Percentiles rank a stretch among this genome's conserved stretches.
Conservation (phyloP, 768 basidiomycete species). For the Trametes punicea region DNA sequence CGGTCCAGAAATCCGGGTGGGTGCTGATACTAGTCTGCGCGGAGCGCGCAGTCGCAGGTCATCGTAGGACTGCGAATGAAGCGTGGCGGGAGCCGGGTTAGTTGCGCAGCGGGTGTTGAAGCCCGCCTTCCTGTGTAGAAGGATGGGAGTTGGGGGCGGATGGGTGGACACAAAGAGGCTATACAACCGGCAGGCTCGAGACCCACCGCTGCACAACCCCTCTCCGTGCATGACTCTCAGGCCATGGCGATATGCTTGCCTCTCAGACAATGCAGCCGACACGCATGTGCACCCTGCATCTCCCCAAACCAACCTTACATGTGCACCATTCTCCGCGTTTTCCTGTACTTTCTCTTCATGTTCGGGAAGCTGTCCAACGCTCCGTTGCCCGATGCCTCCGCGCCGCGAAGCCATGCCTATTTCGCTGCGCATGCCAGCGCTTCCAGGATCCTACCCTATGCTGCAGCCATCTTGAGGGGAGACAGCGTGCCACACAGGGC, state of each 20-base stretch:
- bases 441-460: slow-evolving; percentile 43
- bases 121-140: slow-evolving; percentile 43
- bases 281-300: slow-evolving; percentile 21
- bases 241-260: slow-evolving; percentile 6
- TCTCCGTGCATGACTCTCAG: slow-evolving; percentile 16
- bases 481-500: slow-evolving; percentile 25
- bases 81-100: slow-evolving; percentile 37
- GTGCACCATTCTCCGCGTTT: slow-evolving; percentile 23
- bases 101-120: slow-evolving; percentile 33
- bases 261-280: slow-evolving; percentile 10
- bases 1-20: slow-evolving; percentile 15
- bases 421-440: slow-evolving; percentile 50
- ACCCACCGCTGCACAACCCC: slow-evolving; percentile 19
- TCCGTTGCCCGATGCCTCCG: slow-evolving; percentile 26
- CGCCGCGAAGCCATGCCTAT: slow-evolving; percentile 49
- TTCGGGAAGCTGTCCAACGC: slow-evolving; percentile 5
- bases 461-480: slow-evolving; percentile 22
- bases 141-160: slow-evolving; percentile 41
- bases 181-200: slow-evolving; percentile 14
- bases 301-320: slow-evolving; percentile 3
- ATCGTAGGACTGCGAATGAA: not conserved
- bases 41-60: slow-evolving; percentile 10
- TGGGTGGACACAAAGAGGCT: slow-evolving; percentile 12
- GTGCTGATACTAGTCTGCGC: slow-evolving; percentile 17
- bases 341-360: slow-evolving; percentile 35